These are phyloP conservation scores for Mucor sp. DNA, from an alignment of 371 early-diverging fungal species.

Conservation along the genomic window DNA sequence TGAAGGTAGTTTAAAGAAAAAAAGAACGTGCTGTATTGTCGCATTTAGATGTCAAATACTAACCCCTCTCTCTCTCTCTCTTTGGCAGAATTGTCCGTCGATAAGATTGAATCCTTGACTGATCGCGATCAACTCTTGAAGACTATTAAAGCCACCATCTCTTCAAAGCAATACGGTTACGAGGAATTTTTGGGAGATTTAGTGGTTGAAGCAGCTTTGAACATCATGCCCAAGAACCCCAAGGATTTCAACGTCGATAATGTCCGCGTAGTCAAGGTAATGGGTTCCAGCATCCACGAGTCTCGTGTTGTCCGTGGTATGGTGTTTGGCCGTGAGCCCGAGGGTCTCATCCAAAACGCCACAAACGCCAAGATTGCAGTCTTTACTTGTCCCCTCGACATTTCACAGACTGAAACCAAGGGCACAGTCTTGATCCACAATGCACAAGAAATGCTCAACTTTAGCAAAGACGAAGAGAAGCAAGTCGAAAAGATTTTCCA, in stretches of 20 bases:
- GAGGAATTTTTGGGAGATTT: slow-evolving; percentile 85
- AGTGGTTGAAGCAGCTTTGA: slow-evolving; percentile 85
- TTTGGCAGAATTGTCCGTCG: slow-evolving; percentile 65
- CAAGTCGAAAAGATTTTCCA: slow-evolving; percentile 81
- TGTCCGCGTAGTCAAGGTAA: slow-evolving; percentile 96
- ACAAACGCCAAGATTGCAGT: slow-evolving; percentile 94
- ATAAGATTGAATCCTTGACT: slow-evolving; percentile 60
- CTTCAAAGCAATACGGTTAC: slow-evolving; percentile 94
- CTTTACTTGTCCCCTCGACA: slow-evolving; percentile 96
- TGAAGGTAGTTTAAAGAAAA: slow-evolving; percentile 58
- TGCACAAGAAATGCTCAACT: slow-evolving; percentile 96
- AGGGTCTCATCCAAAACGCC: slow-evolving; percentile 73
- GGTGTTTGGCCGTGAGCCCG: slow-evolving; percentile 97
- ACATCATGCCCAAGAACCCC: slow-evolving; percentile 90
- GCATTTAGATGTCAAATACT: neutral
- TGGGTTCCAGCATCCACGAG: slow-evolving; percentile 94
- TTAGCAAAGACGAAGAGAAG: slow-evolving; percentile 92
- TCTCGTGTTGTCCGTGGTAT: slow-evolving; percentile 95
- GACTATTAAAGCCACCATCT: slow-evolving; percentile 78
- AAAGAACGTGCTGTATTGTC: neutral
- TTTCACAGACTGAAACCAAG: slow-evolving; percentile 98
- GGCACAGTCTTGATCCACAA: slow-evolving; percentile 98
- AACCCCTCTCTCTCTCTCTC: neutral
- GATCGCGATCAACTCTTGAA: slow-evolving; percentile 66
- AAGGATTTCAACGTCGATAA: slow-evolving; percentile 92